These are phyloP conservation scores for Herpetospermum pedunculosum DNA, from an alignment of 306 rosid genomes.

Conservation along the genomic window DNA sequence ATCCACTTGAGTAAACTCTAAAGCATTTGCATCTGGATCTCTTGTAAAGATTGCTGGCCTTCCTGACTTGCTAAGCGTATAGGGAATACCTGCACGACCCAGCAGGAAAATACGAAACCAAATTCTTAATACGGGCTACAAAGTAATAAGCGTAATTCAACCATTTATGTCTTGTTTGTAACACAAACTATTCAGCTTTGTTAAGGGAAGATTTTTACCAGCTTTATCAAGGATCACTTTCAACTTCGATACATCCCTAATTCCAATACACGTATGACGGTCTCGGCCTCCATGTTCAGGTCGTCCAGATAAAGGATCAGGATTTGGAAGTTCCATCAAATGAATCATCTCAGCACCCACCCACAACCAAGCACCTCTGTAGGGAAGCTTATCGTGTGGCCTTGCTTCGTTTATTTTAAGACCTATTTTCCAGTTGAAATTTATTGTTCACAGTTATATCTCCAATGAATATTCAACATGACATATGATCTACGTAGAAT, in stretches of 20 bases:
- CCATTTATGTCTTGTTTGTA: background rate
- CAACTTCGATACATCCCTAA: slow-evolving; percentile 67
- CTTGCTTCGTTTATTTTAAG: slow-evolving; percentile 89
- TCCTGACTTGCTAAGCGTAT: slow-evolving; percentile 89
- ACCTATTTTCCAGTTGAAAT: slow-evolving; percentile 24
- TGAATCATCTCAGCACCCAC: slow-evolving; percentile 97
- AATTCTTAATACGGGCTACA: background rate
- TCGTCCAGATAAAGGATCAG: slow-evolving; percentile 83
- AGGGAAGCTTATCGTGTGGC: slow-evolving; percentile 92
- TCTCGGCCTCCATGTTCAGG: slow-evolving; percentile 88
- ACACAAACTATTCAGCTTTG: background rate
- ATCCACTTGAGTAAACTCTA: slow-evolving; percentile 82
- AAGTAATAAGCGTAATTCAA: background rate
- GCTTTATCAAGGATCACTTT: slow-evolving; percentile 69
- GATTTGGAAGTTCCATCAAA: slow-evolving; percentile 96
- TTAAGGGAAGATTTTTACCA: slow-evolving; percentile 29
- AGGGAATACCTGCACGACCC: slow-evolving; percentile 50
- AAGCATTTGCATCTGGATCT: slow-evolving; percentile 87
- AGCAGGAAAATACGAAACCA: background rate
- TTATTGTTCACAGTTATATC: background rate
- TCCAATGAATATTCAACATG: background rate
- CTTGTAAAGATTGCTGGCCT: slow-evolving; percentile 92
- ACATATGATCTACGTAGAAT: background rate
- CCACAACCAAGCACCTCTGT: slow-evolving; percentile 97
- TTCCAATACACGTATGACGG: slow-evolving; percentile 79